A percentile compares a stretch with the other conserved stretches of the same genome.
Conservation (phyloP, 495 filamentous ascomycete species). For the Penicillium silybi region DNA sequence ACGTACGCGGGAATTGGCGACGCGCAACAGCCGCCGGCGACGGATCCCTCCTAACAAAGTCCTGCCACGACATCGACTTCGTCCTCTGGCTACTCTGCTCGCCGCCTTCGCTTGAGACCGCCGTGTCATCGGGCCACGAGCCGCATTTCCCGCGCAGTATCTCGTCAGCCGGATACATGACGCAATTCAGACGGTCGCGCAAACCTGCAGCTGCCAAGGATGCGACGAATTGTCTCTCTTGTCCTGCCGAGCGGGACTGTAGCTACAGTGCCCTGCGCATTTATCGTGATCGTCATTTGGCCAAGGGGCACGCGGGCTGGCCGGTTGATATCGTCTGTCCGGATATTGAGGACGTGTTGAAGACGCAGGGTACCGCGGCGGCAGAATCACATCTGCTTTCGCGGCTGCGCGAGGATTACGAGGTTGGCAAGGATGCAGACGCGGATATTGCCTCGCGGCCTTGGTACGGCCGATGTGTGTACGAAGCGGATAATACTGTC, state of each 20-base stretch:
- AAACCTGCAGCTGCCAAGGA: constrained; percentile 71
- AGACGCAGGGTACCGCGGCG: constrained; percentile 11
- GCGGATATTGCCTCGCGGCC: constrained; percentile 55
- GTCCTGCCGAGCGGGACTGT: constrained; percentile 67
- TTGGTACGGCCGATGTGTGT: constrained; percentile 95
- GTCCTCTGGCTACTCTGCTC: constrained; percentile 71
- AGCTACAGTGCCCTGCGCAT: constrained; percentile 79
- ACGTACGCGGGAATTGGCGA: constrained; percentile 93
- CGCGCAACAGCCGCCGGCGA: constrained; percentile 55
- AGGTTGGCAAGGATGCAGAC: constrained; percentile 36
- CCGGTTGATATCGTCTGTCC: constrained; percentile 83
- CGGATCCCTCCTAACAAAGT: constrained; percentile 78
- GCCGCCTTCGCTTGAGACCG: constrained; percentile 21
- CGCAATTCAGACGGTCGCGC: constrained; percentile 64
- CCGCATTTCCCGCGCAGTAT: constrained; percentile 70
- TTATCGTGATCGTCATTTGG: constrained; percentile 60
- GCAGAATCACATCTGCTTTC: constrained; percentile 31
- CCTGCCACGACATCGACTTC: constrained; percentile 91
- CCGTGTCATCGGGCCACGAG: constrained; percentile 29
- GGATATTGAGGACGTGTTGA: constrained; percentile 71
- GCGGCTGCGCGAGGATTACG: constrained; percentile 65
- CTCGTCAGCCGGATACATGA: constrained; percentile 58
- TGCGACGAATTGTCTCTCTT: constrained; percentile 87
- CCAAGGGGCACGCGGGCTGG: constrained; percentile 63
- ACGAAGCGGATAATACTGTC: constrained; percentile 82